Conservation (phyloP, 495 filamentous ascomycete species). For the Trichocladium antarcticum region DNA sequence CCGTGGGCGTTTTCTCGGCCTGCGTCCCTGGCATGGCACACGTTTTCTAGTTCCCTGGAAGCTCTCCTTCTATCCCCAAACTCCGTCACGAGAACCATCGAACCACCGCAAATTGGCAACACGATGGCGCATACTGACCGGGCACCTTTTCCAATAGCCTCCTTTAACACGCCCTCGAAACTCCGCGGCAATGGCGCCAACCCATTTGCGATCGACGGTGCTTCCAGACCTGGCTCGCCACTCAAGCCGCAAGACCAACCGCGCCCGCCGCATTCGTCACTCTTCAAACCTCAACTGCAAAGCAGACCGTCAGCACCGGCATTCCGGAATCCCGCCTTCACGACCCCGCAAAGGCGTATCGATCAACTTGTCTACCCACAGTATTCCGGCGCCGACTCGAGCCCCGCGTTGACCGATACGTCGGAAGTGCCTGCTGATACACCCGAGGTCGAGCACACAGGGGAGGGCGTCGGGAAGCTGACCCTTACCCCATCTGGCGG, state of each 20-base stretch:
- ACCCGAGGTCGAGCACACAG: constrained; percentile 28
- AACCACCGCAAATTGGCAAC: neutral
- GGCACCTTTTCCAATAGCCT: constrained; percentile 4
- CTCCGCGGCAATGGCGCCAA: constrained; percentile 14
- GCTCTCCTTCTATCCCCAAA: no score
- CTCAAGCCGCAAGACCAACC: constrained; percentile 28
- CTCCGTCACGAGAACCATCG: neutral
- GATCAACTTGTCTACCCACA: constrained; percentile 55
- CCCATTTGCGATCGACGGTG: constrained; percentile 23
- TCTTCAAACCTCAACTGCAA: constrained; percentile 29
- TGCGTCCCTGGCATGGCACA: no score
- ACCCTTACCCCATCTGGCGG: constrained; percentile 32
- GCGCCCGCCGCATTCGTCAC: constrained; percentile 26
- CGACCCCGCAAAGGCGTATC: constrained; percentile 61
- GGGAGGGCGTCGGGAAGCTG: constrained; percentile 27
- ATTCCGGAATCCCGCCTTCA: constrained; percentile 63
- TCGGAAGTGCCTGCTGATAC: constrained; percentile 49
- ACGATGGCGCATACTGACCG: constrained; percentile 8
- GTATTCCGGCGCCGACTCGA: constrained; percentile 68
- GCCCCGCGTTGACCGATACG: constrained; percentile 53
- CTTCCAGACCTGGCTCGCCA: constrained; percentile 12
- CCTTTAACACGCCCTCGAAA: constrained; percentile 25
- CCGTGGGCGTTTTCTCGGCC: neutral
- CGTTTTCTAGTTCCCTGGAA: no score
- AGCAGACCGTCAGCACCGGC: constrained; percentile 32